phyloP scores from a whole-genome alignment of 2,329 filamentous ascomycete species.

The Fusarium staphyleae region DNA sequence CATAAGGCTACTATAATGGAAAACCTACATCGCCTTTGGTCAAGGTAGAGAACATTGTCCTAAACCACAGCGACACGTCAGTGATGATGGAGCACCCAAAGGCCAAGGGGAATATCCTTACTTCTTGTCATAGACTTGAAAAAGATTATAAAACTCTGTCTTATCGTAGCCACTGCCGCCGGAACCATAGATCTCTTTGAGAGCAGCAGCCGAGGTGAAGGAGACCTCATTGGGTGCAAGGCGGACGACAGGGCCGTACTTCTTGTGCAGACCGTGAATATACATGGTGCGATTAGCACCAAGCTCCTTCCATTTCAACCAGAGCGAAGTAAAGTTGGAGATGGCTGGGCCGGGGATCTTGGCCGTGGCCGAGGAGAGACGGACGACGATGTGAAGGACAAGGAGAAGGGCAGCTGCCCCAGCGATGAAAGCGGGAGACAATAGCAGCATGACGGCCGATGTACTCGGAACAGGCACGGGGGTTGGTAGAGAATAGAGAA shows the following conservation, averaged over 20 bases:
- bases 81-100: neutral
- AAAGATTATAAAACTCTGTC: slow-evolving; percentile 69
- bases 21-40: slow-evolving; percentile 59
- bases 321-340: slow-evolving; percentile 58
- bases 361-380: slow-evolving; percentile 46
- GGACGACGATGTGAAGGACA: slow-evolving; percentile 37
- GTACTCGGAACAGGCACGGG: neutral
- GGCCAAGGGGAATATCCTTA: slow-evolving; percentile 41
- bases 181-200: slow-evolving; percentile 69
- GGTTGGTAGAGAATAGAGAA: neutral
- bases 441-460: slow-evolving; percentile 36
- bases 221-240: slow-evolving; percentile 65
- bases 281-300: slow-evolving; percentile 59
- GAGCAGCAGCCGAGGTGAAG: slow-evolving; percentile 61
- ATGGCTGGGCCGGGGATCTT: slow-evolving; percentile 57
- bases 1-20: neutral
- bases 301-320: slow-evolving; percentile 65
- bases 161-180: slow-evolving; percentile 70
- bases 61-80: slow-evolving; percentile 33
- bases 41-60: slow-evolving; percentile 67
- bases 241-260: slow-evolving; percentile 65
- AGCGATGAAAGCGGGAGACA: slow-evolving; percentile 41
- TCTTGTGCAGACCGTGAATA: slow-evolving; percentile 61
- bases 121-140: slow-evolving; percentile 64
- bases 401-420: slow-evolving; percentile 37